Evolutionary conservation across 176 grass and related monocot genomes (phyloP), one percentile per base, ranked within the genome.

Genomic region (Tuctoria greenei): DNA sequence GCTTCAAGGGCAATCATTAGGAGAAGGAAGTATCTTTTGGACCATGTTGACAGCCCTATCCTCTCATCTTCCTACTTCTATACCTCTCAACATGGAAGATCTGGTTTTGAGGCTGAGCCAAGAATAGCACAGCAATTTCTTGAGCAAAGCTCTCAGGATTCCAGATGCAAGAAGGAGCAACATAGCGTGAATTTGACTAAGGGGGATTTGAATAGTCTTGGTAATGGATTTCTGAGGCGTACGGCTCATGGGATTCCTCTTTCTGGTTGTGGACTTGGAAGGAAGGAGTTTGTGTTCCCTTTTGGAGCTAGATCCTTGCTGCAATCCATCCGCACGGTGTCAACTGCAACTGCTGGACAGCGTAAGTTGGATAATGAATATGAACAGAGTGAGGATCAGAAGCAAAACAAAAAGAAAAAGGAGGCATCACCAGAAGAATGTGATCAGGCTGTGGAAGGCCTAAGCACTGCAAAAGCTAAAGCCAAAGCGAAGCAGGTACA

Each of bases 371-470:
- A 77, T 72, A 64, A 21, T 28, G 82, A 71, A 71, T 71, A 82
- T 49, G 91, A 95, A 51, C 78, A 79, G 45, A 80, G 72, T 86
- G 92, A 90, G 66, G 89, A 90, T 68, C 85, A 90, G 73, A 86
- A 82, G 57, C 81, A 64, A 64, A 92, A 84, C 68, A 84, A 86
- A 80, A 77, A 79, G 67, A 94, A 95, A 75, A 98, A 95, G 28
- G 91, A 90, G 64, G 79, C 91, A 74, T 98, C 91, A 14, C 89
- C 91, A 51, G 95, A 98, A 85, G 91, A 98, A 89, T 98, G 95
- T 74, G 91, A 98, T 79, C 91, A 94, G 73, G 95, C 91, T 49
- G 91, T 98, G 31, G 95, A 94, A 91, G 95, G 89, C 57, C 81
- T 98, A 61, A 99, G 89, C 82, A 90, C 72, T 24, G 91, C 89